Conservation (phyloP, 768 basidiomycete species). For the Omphalotus guepiniiformis region DNA sequence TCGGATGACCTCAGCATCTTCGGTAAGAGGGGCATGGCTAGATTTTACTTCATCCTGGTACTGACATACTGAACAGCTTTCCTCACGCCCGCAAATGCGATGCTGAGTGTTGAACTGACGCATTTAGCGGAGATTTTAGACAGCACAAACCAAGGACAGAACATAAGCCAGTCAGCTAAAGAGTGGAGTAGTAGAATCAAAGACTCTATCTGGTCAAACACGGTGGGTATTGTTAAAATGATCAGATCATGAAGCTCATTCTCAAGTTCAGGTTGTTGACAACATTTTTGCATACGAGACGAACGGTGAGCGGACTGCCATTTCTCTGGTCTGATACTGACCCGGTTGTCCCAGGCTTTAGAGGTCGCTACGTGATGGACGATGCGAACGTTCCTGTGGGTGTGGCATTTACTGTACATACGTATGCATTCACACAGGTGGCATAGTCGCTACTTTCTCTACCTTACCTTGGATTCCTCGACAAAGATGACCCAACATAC, state of each 20-base stretch:
- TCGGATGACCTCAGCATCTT: conserved; percentile 71
- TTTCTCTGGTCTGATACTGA: background rate
- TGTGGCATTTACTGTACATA: too few relatives aligned
- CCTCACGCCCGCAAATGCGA: conserved; percentile 75
- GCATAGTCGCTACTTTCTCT: conserved; percentile 68
- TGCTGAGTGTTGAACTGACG: conserved; percentile 70
- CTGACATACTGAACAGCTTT: conserved; percentile 43
- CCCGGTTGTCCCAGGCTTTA: conserved; percentile 42
- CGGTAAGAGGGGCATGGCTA: conserved; percentile 33
- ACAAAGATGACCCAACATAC: conserved; percentile 55
- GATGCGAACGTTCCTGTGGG: conserved; percentile 81
- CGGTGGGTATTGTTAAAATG: conserved; percentile 33
- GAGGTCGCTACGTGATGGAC: conserved; percentile 76
- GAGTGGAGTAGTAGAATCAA: conserved; percentile 54
- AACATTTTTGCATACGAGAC: conserved; percentile 75
- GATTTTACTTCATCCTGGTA: background rate
- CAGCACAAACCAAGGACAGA: conserved; percentile 37
- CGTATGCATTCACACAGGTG: too few relatives aligned
- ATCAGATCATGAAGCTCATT: background rate
- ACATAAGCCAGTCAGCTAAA: conserved; percentile 50
- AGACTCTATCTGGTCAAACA: conserved; percentile 58
- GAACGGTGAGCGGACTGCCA: conserved; percentile 42
- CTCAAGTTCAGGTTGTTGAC: conserved; percentile 47
- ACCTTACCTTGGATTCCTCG: conserved; percentile 75
- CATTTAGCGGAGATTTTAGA: conserved; percentile 61